Evolutionary conservation across 345 rosid species (phyloP), one percentile per base, ranked within the genome.

Genomic region (Adansonia digitata): DNA sequence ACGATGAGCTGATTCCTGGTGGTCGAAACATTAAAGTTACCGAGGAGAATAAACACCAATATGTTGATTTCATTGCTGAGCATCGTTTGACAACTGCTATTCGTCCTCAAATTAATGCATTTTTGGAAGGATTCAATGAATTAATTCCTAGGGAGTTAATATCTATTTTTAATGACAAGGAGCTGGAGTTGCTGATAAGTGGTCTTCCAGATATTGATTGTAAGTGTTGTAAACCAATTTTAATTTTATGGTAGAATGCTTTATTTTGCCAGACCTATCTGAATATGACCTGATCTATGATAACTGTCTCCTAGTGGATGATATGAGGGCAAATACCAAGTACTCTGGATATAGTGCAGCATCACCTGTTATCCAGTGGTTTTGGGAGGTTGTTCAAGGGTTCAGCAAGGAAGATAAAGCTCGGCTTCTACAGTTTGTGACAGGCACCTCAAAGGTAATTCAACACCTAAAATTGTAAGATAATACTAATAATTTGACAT

Each of bases 351-450:
- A 92, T 75, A 94, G 95, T 80, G 86, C 91, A 70, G 98, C 91
- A 73, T 92, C 98, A 63, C 92, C 92, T n/a, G 86, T 88, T 71
- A 90, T 92, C 75, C 99, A 91, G 77, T 94, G 99, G 99, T 94
- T 94, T 85, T 94, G 98, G 99, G 99, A 94, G 84, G 98, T 89
- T 70, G 99, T 83, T 81, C 97, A 92, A 74, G 95, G 89, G 74
- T 89, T 94, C 81, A 94, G 96, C 87, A 91, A 94, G 88, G 99
- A 94, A 81, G 99, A 92, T 78, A 91, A 90, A 81, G 99, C 97
- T 62, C 93, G 97, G 39, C 92, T 94, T 75, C 86, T 92, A 74
- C 99, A 94, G 86, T 94, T 94, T 79, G 98, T 94, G 55, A 94
- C 97, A 4, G 98, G 99, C 81, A 94, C 99, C 73, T 94, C 98